These are phyloP conservation scores for Gymnopilus dilepis DNA, from an alignment of 768 basidiomycete species.

Conservation along the genomic window DNA sequence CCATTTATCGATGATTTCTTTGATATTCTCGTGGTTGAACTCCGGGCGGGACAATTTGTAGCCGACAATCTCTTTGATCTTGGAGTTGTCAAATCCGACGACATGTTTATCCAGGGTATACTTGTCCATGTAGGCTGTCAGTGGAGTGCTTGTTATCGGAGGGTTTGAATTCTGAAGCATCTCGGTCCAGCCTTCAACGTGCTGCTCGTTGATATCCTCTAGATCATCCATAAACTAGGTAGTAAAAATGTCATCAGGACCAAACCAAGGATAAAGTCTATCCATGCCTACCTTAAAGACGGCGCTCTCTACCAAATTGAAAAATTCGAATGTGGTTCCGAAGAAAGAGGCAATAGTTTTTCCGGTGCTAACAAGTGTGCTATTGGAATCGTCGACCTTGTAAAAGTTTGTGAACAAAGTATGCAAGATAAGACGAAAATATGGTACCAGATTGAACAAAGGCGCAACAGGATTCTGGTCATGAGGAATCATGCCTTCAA, in stretches of 20 bases:
- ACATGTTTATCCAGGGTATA: conserved; percentile 72
- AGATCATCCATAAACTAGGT: conserved; percentile 72
- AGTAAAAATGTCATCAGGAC: neutral
- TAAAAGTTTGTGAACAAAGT: conserved; percentile 4
- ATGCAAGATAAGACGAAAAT: neutral
- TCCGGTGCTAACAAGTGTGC: conserved; percentile 69
- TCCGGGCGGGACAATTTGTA: conserved; percentile 68
- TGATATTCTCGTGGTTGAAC: conserved; percentile 64
- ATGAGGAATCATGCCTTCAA: conserved; percentile 63
- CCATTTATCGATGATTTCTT: conserved; percentile 81
- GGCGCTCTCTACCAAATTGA: conserved; percentile 70
- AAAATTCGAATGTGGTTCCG: conserved; percentile 82
- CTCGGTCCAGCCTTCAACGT: conserved; percentile 82
- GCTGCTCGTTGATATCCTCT: conserved; percentile 86
- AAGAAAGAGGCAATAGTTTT: conserved; percentile 73
- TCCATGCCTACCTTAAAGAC: conserved; percentile 61
- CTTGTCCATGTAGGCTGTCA: conserved; percentile 82
- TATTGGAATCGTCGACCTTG: conserved; percentile 79
- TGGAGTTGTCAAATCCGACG: conserved; percentile 70
- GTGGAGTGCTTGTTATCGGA: conserved; percentile 70
- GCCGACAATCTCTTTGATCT: conserved; percentile 75
- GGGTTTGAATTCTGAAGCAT: conserved; percentile 78
- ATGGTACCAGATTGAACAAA: conserved; percentile 78
- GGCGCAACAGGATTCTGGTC: conserved; percentile 69
- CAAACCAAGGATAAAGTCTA: neutral